Evolutionary conservation across 2,329 filamentous ascomycete species (phyloP), one percentile per base, ranked within the genome.

Genomic region (Chlorencoelia australis): DNA sequence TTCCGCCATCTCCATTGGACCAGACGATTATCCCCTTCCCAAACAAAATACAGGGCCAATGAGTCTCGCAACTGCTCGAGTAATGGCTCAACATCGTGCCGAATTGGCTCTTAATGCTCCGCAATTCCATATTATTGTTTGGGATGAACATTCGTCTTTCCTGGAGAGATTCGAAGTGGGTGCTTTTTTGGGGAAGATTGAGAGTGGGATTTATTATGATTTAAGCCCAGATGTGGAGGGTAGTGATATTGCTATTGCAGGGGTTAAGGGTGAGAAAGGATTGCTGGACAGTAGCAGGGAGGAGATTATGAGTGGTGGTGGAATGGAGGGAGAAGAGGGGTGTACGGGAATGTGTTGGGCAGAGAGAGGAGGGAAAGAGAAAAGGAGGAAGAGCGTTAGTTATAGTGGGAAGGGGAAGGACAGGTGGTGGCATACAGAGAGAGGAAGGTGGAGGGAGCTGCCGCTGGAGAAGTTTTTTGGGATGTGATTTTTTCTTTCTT

Each of bases 81-180:
- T 76, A 5, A 70, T 73, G 11, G 82, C 82, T 0, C 81, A 87
- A 53, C 59, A 67, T 0, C 68, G 81, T 1, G 67, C 84, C 15
- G 71, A 82, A 24, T 64, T 67, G 14, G 75, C 76, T 0, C 64
- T 67, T 15, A 59, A 61, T 16, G 50, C 59, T 2, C 73, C 75
- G 1, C 63, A 67, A 11, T 78, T 78, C 52, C 64, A 65, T 6
- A 65, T 85, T 22, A 68, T 73, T 8, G 67, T 86, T 2, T 56
- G 51, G 42, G 55, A 60, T 35, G 55, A 59, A 21, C 56, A 63
- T 2, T 56, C 67, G 10, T 73, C 73, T 1, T 55, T 58, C 1
- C 47, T 74, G 1, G 68, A 77, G 19, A 64, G 66, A 2, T 72
- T 70, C 33, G 66, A 65, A 4, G 58, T 84, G 13, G 75, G 67